Percentiles rank a stretch among this genome's conserved stretches.
phyloP scores from a whole-genome alignment of 768 basidiomycete genomes.

The Gelatoporia subvermispora region DNA sequence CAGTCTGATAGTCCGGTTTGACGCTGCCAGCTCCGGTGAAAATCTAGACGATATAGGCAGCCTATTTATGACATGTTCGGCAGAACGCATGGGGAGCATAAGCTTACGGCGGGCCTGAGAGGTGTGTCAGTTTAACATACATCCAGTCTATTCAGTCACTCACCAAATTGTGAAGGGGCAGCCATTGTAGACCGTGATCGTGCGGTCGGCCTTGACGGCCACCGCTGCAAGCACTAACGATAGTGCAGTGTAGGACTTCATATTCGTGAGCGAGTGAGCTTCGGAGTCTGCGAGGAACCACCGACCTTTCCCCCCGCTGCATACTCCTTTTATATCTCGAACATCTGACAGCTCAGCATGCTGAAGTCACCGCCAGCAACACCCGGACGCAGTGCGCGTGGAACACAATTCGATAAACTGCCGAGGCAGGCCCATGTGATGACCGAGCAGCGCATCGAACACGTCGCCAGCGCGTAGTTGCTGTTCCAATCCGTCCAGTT shows the following conservation, averaged over 20 bases:
- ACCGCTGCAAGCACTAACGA: slow-evolving; percentile 6
- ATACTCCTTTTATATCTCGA: background rate
- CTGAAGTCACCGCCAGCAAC: too few relatives aligned
- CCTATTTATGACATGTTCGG: background rate
- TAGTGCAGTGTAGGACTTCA: slow-evolving; percentile 10
- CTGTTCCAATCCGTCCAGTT: too few relatives aligned
- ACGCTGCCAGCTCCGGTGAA: slow-evolving; percentile 22
- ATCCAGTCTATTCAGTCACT: background rate
- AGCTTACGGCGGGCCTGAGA: slow-evolving; percentile 27
- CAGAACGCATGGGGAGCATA: background rate
- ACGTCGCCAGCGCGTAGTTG: too few relatives aligned
- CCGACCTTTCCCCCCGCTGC: background rate
- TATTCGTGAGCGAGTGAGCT: background rate
- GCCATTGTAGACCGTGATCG: slow-evolving; percentile 38
- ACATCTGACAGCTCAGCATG: background rate
- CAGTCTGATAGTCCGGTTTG: slow-evolving; percentile 14
- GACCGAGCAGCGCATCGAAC: background rate
- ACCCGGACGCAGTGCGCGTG: background rate
- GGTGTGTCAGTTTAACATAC: background rate
- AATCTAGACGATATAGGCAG: background rate
- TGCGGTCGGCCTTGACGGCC: slow-evolving; percentile 11
- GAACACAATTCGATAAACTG: background rate
- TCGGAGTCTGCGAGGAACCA: background rate
- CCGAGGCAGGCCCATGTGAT: background rate
- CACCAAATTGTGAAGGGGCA: slow-evolving; percentile 41